Evolutionary conservation across 1,284 basidiomycete species (phyloP), one percentile per base, ranked within the genome.

Genomic region (Erythrobasidium hasegawianum): DNA sequence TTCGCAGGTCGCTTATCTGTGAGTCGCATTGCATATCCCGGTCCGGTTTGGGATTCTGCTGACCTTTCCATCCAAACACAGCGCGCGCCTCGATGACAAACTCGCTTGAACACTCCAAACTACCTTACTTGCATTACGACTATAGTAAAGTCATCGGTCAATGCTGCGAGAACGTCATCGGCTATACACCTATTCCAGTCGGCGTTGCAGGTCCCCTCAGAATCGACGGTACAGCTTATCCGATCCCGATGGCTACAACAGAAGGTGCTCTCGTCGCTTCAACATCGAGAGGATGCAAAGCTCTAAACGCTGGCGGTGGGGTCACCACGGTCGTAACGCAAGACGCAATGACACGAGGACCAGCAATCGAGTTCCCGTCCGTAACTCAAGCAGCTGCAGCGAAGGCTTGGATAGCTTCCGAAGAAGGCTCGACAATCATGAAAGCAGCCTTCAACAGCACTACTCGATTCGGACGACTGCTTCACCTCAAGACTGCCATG

Each of bases 161-260:
- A 2, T 99, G 96, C 80, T 99, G 96, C 79, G 96, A 99, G 80
- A 99, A 99, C 77, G 96, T 99, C 56, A 86, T 98, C 54, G 96
- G 96, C 22, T 99, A 89, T 78, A 94, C 97, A 79, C 96, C 96
- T 22, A 79, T 99, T 40, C 96, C 96, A 0, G 85, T 98, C 61
- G 96, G 96, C 75, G 89, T 98, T 69, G 96, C 96, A 4, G 96
- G 96, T 5, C 96, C 96, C 1, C 85, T 99, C 56, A 89, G 85
- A 64, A 84, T 99, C 75, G 96, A 99, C 73, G 92, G 90, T 43
- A 81, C 85, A 69, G 78, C 87, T 54, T 86, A 87, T 74, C 95
- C 88, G 57, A 93, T 99, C 71, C 96, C 96, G 16, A 98, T 99
- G 96, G 95, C 96, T 39, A 99, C 96, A 0, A 95, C 96, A 14